Conservation (phyloP, 2,329 filamentous ascomycete genomes). For the Aspergillus ibericus region DNA sequence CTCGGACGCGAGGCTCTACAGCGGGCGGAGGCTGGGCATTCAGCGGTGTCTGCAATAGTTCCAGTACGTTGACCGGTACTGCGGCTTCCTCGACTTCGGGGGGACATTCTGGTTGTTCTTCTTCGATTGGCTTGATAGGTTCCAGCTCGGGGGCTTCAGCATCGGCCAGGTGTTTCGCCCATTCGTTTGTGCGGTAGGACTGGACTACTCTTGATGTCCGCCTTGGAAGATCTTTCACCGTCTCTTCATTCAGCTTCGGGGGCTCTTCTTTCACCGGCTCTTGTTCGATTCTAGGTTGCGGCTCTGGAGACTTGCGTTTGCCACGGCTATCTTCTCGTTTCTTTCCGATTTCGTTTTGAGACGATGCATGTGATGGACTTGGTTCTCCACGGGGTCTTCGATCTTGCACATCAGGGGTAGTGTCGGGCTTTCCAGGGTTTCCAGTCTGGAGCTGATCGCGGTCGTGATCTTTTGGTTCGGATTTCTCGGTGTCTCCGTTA, state of each 20-base stretch:
- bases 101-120: slow-evolving; percentile 33
- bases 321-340: neutral
- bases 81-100: slow-evolving; percentile 50
- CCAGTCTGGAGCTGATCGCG: neutral
- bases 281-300: neutral
- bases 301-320: slow-evolving; percentile 6
- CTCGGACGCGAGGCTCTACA: slow-evolving; percentile 20
- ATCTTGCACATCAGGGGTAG: neutral
- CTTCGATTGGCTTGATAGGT: slow-evolving; percentile 44
- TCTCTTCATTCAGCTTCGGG: slow-evolving; percentile 33
- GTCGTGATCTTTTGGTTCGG: neutral
- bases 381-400: neutral
- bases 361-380: neutral
- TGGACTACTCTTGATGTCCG: slow-evolving; percentile 73
- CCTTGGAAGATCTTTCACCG: slow-evolving; percentile 62
- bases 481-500: neutral
- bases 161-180: slow-evolving; percentile 82
- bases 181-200: slow-evolving; percentile 89
- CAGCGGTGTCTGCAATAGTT: slow-evolving; percentile 64
- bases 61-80: slow-evolving; percentile 63
- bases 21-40: slow-evolving; percentile 49
- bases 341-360: neutral
- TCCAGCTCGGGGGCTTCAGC: slow-evolving; percentile 71
- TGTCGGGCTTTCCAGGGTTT: neutral
- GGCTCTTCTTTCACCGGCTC: slow-evolving; percentile 21